phyloP scores from a whole-genome alignment of 352 stramenopile genomes.

The Globisporangium ultimum region DNA sequence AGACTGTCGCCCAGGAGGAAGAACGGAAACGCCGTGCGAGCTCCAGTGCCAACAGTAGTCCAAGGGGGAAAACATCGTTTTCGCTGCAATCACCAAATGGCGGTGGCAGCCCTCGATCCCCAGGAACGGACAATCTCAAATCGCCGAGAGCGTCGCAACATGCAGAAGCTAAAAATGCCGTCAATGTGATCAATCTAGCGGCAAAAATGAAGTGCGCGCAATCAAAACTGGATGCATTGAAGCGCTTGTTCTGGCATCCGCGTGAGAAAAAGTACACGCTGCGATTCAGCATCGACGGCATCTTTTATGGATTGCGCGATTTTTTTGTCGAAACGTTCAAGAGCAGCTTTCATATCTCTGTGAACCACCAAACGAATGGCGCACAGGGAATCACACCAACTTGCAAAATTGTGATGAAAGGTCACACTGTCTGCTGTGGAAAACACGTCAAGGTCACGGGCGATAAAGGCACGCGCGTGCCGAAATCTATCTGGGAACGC shows the following conservation, averaged over 20 bases:
- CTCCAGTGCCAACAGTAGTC: slow-evolving; percentile 24
- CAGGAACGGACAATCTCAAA: not conserved
- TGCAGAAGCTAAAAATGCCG: slow-evolving; percentile 24
- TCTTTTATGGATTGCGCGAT: slow-evolving; percentile 73
- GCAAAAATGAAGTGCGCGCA: slow-evolving; percentile 58
- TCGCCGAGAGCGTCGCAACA: not conserved
- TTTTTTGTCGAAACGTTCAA: slow-evolving; percentile 70
- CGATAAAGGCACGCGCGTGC: slow-evolving; percentile 71
- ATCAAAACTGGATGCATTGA: slow-evolving; percentile 66
- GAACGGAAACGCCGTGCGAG: slow-evolving; percentile 39
- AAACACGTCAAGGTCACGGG: slow-evolving; percentile 78
- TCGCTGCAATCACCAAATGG: slow-evolving; percentile 9
- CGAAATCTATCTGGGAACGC: slow-evolving; percentile 73
- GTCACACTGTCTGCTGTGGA: slow-evolving; percentile 59
- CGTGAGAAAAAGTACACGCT: slow-evolving; percentile 71
- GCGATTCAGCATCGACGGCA: slow-evolving; percentile 73
- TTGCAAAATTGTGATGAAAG: slow-evolving; percentile 59
- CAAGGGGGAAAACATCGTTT: slow-evolving; percentile 5
- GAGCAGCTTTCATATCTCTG: slow-evolving; percentile 50
- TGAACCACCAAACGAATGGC: slow-evolving; percentile 71
- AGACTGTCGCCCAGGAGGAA: slow-evolving; percentile 47
- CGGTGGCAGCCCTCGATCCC: slow-evolving; percentile 7
- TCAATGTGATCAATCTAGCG: slow-evolving; percentile 48
- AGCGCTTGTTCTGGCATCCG: slow-evolving; percentile 67
- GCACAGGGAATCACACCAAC: slow-evolving; percentile 60